Base-by-base conservation (phyloP, 345 rosid genomes). In the Pistacia atlantica region DNA sequence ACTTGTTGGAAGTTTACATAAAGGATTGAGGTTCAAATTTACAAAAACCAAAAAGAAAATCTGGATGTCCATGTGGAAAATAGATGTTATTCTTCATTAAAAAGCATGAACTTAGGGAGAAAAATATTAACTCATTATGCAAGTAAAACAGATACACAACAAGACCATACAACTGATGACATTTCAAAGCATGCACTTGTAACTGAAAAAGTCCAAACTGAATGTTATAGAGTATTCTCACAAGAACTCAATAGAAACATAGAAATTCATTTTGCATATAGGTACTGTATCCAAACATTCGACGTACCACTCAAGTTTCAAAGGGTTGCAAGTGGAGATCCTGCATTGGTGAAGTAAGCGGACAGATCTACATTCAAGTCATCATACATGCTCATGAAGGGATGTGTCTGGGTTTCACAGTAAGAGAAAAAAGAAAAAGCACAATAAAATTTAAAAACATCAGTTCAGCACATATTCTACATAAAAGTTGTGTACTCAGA, bases 281-380 rank as follows among this genome's bases (percentile, higher is more conserved):
- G 64, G 56, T 25, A 49, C 20, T 63, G 18, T 10, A 74, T 37
- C 48, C 52, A 71, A 46, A 77, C 66, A 60, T 16, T 55, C 71
- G 64, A 82, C 84, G 76, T 86, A 88, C 90, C 86, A 57, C 28
- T 4, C 16, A 76, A 74, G 67, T 80, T 80, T 87, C 85, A 79
- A 74, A 92, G 88, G 55, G 93, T 88, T 78, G 98, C 98, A 69
- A 96, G 97, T 2, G 99, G 98, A 28, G 99, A 90, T 74, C 98
- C 99, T 6, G 86, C 93, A 72, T 84, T 70, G 67, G 87, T 96
- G 89, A 96, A 96, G 95, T 96, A 96, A 18, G 93, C 84, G 20
- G 95, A 78, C 4, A 96, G 97, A 81, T 96, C 90, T 71, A 89
- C 75, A 61, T 74, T 85, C 79, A 78, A 81, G 84, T 89, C 88